Evolutionary conservation across 2,329 filamentous ascomycete species (phyloP).

Genomic region (Sodiomyces alkalinus): DNA sequence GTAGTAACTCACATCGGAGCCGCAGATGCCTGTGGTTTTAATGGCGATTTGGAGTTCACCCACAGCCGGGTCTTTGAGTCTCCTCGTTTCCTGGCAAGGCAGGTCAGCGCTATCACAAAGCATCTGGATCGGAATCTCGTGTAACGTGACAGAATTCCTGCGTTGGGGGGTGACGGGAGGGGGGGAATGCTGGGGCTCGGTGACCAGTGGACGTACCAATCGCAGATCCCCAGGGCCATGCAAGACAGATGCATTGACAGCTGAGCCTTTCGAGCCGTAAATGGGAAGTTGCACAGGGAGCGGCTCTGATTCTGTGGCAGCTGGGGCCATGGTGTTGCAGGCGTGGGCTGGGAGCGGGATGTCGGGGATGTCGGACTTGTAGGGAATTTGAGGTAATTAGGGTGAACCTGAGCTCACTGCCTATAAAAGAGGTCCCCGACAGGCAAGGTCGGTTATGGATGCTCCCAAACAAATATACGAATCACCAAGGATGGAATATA

Average conservation of each 20-base stretch:
- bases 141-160: constrained; percentile 13
- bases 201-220: constrained; percentile 40
- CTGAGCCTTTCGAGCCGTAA: constrained; percentile 22
- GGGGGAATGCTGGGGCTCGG: no score
- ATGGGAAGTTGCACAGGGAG: constrained; percentile 27
- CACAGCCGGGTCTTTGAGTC: constrained; percentile 26
- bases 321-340: constrained; percentile 30
- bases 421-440: no score
- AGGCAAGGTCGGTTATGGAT: no score
- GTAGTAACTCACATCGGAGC: constrained; percentile 57
- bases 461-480: no score
- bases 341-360: constrained; percentile 20
- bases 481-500: no score
- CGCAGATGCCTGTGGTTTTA: constrained; percentile 52
- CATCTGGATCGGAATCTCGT: constrained; percentile 7
- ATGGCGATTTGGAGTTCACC: constrained; percentile 51
- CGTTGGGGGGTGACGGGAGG: constrained; percentile 1
- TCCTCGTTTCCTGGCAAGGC: constrained; percentile 29
- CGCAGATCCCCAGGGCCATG: constrained; percentile 41
- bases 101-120: constrained; percentile 7
- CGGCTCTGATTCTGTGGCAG: constrained; percentile 28
- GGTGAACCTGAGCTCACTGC: no score
- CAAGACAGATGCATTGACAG: constrained; percentile 38
- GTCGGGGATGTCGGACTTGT: constrained; percentile 8
- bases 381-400: no score